Evolutionary conservation across 1,139 yeast species (phyloP).

Genomic region (Saccharomyces pastorianus): DNA sequence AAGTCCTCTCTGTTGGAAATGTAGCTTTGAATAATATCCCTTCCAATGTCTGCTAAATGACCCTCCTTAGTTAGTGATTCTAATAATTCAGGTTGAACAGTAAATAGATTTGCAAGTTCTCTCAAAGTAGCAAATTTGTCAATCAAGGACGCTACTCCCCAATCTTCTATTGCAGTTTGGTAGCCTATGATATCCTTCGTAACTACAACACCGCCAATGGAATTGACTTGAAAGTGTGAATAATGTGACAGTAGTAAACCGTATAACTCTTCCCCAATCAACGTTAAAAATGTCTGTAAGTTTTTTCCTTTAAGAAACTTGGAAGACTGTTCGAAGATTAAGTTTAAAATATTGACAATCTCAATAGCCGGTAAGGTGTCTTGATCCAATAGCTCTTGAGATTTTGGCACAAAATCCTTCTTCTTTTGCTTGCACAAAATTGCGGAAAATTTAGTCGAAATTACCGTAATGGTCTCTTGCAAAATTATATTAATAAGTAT

Average conservation of each 20-base stretch:
- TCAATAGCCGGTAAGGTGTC: conserved; percentile 66
- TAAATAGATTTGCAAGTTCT: conserved; percentile 77
- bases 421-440: conserved; percentile 55
- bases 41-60: conserved; percentile 61
- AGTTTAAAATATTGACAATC: conserved; percentile 46
- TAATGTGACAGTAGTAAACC: conserved; percentile 62
- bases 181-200: conserved; percentile 79
- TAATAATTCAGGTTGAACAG: conserved; percentile 68
- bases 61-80: conserved; percentile 80
- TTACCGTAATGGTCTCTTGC: conserved; percentile 47
- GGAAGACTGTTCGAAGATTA: conserved; percentile 35
- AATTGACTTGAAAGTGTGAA: conserved; percentile 65
- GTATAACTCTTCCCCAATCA: conserved; percentile 55
- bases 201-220: conserved; percentile 77
- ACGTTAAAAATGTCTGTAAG: conserved; percentile 44
- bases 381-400: conserved; percentile 44
- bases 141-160: conserved; percentile 59
- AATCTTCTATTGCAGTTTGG: conserved; percentile 62
- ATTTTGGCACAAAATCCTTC: conserved; percentile 50
- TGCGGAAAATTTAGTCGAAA: conserved; percentile 40
- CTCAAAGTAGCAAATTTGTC: conserved; percentile 65
- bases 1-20: conserved; percentile 67
- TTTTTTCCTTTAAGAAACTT: conserved; percentile 47
- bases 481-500: conserved; percentile 59
- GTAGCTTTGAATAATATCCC: conserved; percentile 58